Conservation (phyloP, 768 basidiomycete genomes). For the Filobasidium wieringae region DNA sequence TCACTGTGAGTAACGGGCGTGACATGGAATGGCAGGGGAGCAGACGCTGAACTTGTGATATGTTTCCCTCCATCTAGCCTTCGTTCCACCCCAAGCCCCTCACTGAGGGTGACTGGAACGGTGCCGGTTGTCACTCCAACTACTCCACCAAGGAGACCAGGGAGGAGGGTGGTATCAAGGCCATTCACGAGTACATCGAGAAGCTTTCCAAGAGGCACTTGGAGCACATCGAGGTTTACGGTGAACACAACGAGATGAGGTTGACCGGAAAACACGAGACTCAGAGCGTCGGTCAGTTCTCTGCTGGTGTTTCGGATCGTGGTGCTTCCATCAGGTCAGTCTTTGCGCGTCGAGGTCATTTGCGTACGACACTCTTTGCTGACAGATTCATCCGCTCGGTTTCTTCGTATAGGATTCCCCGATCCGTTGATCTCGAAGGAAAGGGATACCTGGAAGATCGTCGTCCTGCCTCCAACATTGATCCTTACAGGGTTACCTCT, state of each 20-base stretch:
- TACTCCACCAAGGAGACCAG: constrained; percentile 92
- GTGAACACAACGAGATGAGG: constrained; percentile 92
- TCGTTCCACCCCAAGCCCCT: constrained; percentile 99
- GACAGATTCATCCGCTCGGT: background rate
- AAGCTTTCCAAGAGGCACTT: constrained; percentile 81
- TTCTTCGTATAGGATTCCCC: constrained; percentile 49
- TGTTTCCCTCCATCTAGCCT: constrained; percentile 43
- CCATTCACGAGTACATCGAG: constrained; percentile 83
- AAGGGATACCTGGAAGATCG: constrained; percentile 94
- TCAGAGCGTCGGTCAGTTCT: constrained; percentile 80
- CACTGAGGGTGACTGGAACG: constrained; percentile 87
- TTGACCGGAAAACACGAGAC: constrained; percentile 97
- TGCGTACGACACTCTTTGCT: background rate
- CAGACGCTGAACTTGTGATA: background rate
- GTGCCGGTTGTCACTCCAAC: constrained; percentile 96
- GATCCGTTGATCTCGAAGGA: constrained; percentile 72
- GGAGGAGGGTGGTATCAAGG: constrained; percentile 71
- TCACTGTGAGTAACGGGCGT: constrained; percentile 46
- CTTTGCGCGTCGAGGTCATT: constrained; percentile 40
- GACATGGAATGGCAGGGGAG: background rate
- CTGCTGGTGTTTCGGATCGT: constrained; percentile 91
- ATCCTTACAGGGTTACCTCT: constrained; percentile 73
- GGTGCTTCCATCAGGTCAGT: constrained; percentile 68
- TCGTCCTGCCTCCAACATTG: constrained; percentile 95
- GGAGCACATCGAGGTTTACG: constrained; percentile 94